These are phyloP conservation scores for Aureobasidium sp. DNA, from an alignment of 2,329 filamentous ascomycete genomes.

Conservation along the genomic window DNA sequence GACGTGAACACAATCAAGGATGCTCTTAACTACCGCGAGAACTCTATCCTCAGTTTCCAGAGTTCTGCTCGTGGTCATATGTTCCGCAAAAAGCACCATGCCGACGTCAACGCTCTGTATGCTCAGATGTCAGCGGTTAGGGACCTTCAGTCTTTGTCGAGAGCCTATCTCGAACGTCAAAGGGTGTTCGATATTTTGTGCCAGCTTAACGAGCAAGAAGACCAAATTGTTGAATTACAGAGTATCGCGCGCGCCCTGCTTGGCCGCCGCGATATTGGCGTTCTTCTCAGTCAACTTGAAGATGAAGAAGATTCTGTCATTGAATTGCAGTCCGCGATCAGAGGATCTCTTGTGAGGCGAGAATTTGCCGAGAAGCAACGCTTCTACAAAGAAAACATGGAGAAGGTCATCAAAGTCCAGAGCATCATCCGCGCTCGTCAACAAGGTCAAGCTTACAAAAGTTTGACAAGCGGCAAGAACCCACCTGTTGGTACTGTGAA, in stretches of 20 bases:
- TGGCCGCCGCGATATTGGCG: slow-evolving; percentile 64
- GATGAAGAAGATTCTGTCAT: slow-evolving; percentile 71
- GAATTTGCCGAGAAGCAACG: slow-evolving; percentile 77
- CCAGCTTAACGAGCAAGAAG: slow-evolving; percentile 61
- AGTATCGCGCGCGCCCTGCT: slow-evolving; percentile 72
- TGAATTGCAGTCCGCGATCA: slow-evolving; percentile 66
- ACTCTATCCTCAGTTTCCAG: slow-evolving; percentile 43
- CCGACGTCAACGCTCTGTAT: slow-evolving; percentile 48
- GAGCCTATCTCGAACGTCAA: slow-evolving; percentile 59
- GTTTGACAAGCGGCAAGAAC: slow-evolving; percentile 89
- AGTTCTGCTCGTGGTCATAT: slow-evolving; percentile 44
- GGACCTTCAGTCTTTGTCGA: slow-evolving; percentile 58
- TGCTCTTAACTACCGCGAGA: slow-evolving; percentile 39
- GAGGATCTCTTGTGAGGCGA: slow-evolving; percentile 65
- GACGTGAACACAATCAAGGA: slow-evolving; percentile 17
- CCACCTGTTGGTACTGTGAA: slow-evolving; percentile 95
- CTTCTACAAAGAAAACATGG: slow-evolving; percentile 94
- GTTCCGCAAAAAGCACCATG: slow-evolving; percentile 36
- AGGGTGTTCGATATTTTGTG: slow-evolving; percentile 57
- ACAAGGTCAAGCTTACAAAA: slow-evolving; percentile 97
- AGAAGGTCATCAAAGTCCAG: slow-evolving; percentile 97
- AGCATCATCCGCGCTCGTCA: slow-evolving; percentile 93
- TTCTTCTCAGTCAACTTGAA: slow-evolving; percentile 68
- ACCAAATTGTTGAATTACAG: slow-evolving; percentile 64
- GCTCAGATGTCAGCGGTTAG: slow-evolving; percentile 51